Conservation (phyloP, 352 stramenopile species). For the Vaucheria bursata region DNA sequence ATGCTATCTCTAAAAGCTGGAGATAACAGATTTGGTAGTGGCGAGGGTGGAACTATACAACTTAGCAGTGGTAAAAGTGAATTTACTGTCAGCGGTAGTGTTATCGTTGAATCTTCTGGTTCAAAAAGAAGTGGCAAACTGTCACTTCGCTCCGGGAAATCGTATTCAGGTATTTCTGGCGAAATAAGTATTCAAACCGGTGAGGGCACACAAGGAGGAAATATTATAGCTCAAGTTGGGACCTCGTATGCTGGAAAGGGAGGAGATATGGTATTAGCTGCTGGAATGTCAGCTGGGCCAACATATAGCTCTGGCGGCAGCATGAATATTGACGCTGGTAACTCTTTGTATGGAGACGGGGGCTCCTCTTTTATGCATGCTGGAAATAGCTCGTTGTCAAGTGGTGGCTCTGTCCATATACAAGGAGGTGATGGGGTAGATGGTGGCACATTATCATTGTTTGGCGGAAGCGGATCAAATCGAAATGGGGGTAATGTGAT, state of each 20-base stretch:
- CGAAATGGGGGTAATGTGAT: not conserved
- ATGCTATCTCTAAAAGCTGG: not conserved
- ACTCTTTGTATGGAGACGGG: slow-evolving; percentile 24
- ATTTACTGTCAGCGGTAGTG: not conserved
- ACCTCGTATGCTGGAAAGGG: not conserved
- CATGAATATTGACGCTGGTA: slow-evolving; percentile 28
- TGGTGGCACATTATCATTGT: not conserved
- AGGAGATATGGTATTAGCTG: not conserved
- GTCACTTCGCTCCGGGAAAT: not conserved
- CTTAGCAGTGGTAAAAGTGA: not conserved
- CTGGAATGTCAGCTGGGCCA: not conserved
- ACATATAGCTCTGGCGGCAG: slow-evolving; percentile 12
- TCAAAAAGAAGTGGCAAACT: not conserved
- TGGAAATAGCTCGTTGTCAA: slow-evolving; percentile 23
- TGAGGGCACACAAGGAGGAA: not conserved
- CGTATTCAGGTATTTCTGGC: not conserved
- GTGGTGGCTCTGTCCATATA: slow-evolving; percentile 22
- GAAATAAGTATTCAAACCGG: not conserved
- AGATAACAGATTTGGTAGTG: not conserved
- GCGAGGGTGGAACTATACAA: not conserved
- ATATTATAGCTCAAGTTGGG: not conserved
- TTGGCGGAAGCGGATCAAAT: not conserved
- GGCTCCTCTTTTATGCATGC: slow-evolving; percentile 16
- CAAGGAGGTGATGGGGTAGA: slow-evolving; percentile 15
- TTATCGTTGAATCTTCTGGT: not conserved